Evolutionary conservation across 2,329 filamentous ascomycete genomes (phyloP), one percentile per base, ranked within the genome.

Genomic region (Pseudogymnoascus sp.): DNA sequence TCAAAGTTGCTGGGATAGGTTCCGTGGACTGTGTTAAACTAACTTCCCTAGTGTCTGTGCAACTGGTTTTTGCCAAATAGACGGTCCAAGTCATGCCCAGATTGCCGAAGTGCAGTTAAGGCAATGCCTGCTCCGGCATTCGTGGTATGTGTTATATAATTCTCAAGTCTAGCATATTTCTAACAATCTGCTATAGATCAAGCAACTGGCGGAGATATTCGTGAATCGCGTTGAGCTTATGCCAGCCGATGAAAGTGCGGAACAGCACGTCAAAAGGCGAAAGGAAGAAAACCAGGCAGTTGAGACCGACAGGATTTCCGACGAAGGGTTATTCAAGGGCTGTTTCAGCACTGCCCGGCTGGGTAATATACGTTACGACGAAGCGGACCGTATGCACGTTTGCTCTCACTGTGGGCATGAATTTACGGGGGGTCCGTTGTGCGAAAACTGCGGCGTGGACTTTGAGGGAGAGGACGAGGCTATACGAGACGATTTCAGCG

Each of bases 381-480:
- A 80, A 36, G 79, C 80, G 69, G 86, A 89, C 70, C 81, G 82
- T 36, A 80, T 88, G 16, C 75, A 82, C 62, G 80, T 86, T 66
- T 90, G 87, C 71, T 86, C 86, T 1, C 66, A 75, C 2, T 90
- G 87, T 72, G 74, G 79, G 7, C 84, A 82, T 79, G 87, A 89
- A 72, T 76, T 89, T 56, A 84, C 86, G 70, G 84, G 86, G 46
- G 83, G 83, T 3, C 67, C 63, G 67, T 72, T 68, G 3, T 90
- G 87, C 68, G 66, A 71, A 21, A 75, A 78, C 18, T 89, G 87
- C 63, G 79, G 82, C 60, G 83, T 81, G 61, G 77, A 79, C 60
- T 76, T 79, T 21, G 79, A 81, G 72, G 62, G 74, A 73, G 63
- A 73, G 68, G 23, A 75, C 70, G 69, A 75, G 69, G 53, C 70